These are phyloP conservation scores for Microdochium nivale DNA, from an alignment of 2,329 filamentous ascomycete species.

Conservation along the genomic window DNA sequence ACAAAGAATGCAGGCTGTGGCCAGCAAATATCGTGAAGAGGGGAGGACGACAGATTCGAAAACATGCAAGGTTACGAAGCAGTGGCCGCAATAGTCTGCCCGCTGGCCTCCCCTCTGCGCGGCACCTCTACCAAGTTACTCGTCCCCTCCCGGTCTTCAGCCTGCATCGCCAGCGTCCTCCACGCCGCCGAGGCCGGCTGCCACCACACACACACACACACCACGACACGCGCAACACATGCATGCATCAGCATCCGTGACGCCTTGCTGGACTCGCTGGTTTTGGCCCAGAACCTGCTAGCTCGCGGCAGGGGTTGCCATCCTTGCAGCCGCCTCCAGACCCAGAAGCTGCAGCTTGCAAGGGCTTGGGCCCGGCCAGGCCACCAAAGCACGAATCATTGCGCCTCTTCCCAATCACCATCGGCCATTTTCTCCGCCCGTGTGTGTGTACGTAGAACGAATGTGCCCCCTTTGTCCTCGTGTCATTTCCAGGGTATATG, in stretches of 20 bases:
- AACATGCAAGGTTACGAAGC: neutral
- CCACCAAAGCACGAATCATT: neutral
- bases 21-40: neutral
- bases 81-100: neutral
- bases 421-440: too few relatives aligned
- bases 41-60: neutral
- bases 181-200: neutral
- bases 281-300: neutral
- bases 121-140: neutral
- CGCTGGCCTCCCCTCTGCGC: neutral
- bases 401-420: neutral
- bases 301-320: neutral
- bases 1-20: neutral
- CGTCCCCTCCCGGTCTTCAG: neutral
- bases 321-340: neutral
- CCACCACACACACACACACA: neutral
- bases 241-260: neutral
- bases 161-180: neutral
- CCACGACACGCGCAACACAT: neutral
- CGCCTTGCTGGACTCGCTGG: neutral
- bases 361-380: neutral
- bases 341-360: neutral
- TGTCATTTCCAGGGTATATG: neutral
- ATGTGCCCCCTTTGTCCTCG: neutral
- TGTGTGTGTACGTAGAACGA: too few relatives aligned